Base-by-base conservation (phyloP, 1,284 basidiomycete genomes). In the Gomphus bonarii region DNA sequence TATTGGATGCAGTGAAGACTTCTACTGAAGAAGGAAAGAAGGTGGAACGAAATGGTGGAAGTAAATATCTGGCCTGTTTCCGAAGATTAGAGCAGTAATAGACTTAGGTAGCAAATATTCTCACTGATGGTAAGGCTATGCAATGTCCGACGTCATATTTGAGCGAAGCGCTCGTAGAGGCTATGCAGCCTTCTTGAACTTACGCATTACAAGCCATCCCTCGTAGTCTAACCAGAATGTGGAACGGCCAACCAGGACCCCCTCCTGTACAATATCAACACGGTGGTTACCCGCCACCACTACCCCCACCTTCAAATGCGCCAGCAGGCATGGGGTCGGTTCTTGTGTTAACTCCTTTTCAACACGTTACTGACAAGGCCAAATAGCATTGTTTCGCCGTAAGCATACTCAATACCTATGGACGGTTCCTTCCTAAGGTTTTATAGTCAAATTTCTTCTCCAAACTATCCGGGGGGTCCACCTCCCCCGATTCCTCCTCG, bases 21-120 rank as follows among this genome's bases (percentile, higher is more conserved):
- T 85, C 85, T 59, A 99, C 97, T 4, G 97, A 99, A 70, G 95
- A 97, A 71, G 95, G 95, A 2, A 92, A 88, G 71, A 99, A 99
- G 72, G 97, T 98, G 1, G 89, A 93, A 69, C 75, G 95, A 65
- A 98, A 97, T 68, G 75, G 79, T 35, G 94, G 94, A 28, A 80
- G 89, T 56, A 97, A 97, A 72, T 97, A 81, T 82, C 74, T 93
- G 35, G 89, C 88, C 11, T 91, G 90, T 67, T 94, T 91, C 68
- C 75, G 80, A 63, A 75, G 86, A 31, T 31, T 60, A 12, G n/a
- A 50, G 18, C 48, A 31, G 48, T 31, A 50, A 50, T 22, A 31
- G 25, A 25, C 25, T 25, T 25, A 25, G 25, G 25, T 25, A 25
- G 25, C 25, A 25, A 25, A 25, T 25, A 25, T 25, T 25, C 25